Percentiles rank a stretch among this genome's conserved stretches.
These are phyloP conservation scores for Alternaria sp. DNA, from an alignment of 2,329 filamentous ascomycete genomes.

Conservation along the genomic window DNA sequence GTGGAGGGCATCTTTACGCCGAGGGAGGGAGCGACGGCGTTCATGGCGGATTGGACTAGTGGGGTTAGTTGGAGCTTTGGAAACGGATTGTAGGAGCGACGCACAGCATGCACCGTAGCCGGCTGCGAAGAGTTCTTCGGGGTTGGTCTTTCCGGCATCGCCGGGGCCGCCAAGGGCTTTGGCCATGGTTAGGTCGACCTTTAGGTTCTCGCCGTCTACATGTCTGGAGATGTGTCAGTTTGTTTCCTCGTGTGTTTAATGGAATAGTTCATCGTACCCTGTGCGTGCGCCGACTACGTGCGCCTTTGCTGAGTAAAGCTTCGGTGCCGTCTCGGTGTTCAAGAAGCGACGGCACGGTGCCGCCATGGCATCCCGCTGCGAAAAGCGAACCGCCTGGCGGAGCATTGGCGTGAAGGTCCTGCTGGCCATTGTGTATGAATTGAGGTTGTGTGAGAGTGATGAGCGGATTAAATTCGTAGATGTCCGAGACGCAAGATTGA, in stretches of 20 bases:
- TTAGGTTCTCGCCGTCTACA: slow-evolving; percentile 44
- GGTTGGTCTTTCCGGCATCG: slow-evolving; percentile 50
- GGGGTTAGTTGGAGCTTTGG: not conserved
- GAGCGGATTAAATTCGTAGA: not conserved
- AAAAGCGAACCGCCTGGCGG: slow-evolving; percentile 16
- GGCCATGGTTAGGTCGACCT: slow-evolving; percentile 52
- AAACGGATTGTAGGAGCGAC: not conserved
- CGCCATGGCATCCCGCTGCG: slow-evolving; percentile 1
- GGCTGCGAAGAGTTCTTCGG: slow-evolving; percentile 56
- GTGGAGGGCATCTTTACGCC: slow-evolving; percentile 52
- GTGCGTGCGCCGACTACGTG: slow-evolving; percentile 50
- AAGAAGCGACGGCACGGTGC: slow-evolving; percentile 36
- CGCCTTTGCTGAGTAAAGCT: slow-evolving; percentile 49
- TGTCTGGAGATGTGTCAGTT: slow-evolving; percentile 23
- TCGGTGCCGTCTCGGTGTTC: slow-evolving; percentile 50
- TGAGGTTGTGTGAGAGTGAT: not conserved
- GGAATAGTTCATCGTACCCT: slow-evolving; percentile 18
- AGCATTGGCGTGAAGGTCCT: slow-evolving; percentile 18
- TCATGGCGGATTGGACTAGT: slow-evolving; percentile 53
- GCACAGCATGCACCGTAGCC: slow-evolving; percentile 55
- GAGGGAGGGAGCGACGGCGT: slow-evolving; percentile 49
- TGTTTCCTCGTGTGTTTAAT: not conserved
- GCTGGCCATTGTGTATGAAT: slow-evolving; percentile 18
- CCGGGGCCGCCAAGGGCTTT: slow-evolving; percentile 54
- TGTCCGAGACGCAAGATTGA: too few relatives aligned